Conservation (phyloP, 2,329 filamentous ascomycete genomes). For the Trichoderma semiorbis region DNA sequence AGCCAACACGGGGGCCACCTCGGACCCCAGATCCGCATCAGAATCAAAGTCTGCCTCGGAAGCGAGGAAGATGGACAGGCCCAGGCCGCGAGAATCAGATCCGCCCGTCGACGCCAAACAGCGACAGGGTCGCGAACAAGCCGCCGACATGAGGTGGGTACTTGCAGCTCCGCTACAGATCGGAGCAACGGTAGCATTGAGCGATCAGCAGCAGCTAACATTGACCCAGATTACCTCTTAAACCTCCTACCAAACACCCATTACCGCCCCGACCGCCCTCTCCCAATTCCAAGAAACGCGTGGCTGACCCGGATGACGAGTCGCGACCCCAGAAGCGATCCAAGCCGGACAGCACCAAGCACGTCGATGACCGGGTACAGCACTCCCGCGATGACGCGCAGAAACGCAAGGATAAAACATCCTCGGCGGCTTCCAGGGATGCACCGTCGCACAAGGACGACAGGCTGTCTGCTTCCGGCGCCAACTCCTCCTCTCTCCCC, state of each 20-base stretch:
- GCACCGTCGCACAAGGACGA: slow-evolving; percentile 28
- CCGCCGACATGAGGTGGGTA: slow-evolving; percentile 32
- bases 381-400: slow-evolving; percentile 33
- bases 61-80: slow-evolving; percentile 25
- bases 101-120: slow-evolving; percentile 28
- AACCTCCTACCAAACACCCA: slow-evolving; percentile 32
- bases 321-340: slow-evolving; percentile 45
- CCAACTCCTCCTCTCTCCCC: slow-evolving; percentile 30
- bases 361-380: slow-evolving; percentile 32
- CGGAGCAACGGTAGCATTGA: not conserved
- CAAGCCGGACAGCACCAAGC: slow-evolving; percentile 37
- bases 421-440: slow-evolving; percentile 27
- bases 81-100: slow-evolving; percentile 26
- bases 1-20: slow-evolving; percentile 9
- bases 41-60: slow-evolving; percentile 23
- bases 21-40: slow-evolving; percentile 19
- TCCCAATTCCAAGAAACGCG: slow-evolving; percentile 47
- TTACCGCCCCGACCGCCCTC: slow-evolving; percentile 38
- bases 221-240: slow-evolving; percentile 33
- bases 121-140: slow-evolving; percentile 30
- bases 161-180: slow-evolving; percentile 20
- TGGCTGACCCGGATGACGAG: slow-evolving; percentile 43
- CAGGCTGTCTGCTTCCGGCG: slow-evolving; percentile 16
- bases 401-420: slow-evolving; percentile 32
- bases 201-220: not conserved